Conservation (phyloP, 768 basidiomycete genomes). For the Podaxis sp. region DNA sequence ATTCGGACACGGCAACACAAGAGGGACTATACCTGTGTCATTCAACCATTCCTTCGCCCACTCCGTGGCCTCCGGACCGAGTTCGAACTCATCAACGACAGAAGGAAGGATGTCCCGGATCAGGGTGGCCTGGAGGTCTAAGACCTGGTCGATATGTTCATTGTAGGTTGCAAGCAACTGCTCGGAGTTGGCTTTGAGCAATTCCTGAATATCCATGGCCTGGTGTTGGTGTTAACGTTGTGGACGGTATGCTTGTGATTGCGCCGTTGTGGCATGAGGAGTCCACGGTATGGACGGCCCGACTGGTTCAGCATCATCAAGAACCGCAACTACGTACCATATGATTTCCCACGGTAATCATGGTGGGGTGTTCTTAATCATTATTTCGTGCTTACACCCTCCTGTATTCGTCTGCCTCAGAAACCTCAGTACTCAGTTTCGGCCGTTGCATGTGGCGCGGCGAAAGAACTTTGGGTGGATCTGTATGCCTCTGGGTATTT, state of each 20-base stretch:
- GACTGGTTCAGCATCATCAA: slow-evolving; percentile 6
- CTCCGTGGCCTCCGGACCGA: slow-evolving; percentile 43
- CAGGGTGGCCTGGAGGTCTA: slow-evolving; percentile 49
- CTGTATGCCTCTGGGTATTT: not conserved
- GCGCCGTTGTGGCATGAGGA: slow-evolving; percentile 8
- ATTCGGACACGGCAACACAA: not conserved
- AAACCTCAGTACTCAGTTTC: not conserved
- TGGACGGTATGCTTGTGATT: not conserved
- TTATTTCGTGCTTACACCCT: not conserved
- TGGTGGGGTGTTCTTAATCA: slow-evolving; percentile 4
- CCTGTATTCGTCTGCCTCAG: not conserved
- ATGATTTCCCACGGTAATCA: slow-evolving; percentile 16
- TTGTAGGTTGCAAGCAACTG: slow-evolving; percentile 50
- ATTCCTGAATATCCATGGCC: slow-evolving; percentile 37
- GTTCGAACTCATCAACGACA: slow-evolving; percentile 55
- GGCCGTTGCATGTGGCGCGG: not conserved
- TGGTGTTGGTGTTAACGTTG: not conserved
- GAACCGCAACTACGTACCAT: not conserved
- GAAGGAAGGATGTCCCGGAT: slow-evolving; percentile 60
- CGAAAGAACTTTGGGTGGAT: not conserved
- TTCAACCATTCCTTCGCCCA: slow-evolving; percentile 64
- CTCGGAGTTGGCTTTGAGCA: slow-evolving; percentile 47
- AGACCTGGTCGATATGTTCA: slow-evolving; percentile 45
- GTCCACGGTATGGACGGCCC: slow-evolving; percentile 13
- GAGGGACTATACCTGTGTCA: slow-evolving; percentile 56